Conservation (phyloP, 169 alveolate genomes). For the Cytauxzoon felis region DNA sequence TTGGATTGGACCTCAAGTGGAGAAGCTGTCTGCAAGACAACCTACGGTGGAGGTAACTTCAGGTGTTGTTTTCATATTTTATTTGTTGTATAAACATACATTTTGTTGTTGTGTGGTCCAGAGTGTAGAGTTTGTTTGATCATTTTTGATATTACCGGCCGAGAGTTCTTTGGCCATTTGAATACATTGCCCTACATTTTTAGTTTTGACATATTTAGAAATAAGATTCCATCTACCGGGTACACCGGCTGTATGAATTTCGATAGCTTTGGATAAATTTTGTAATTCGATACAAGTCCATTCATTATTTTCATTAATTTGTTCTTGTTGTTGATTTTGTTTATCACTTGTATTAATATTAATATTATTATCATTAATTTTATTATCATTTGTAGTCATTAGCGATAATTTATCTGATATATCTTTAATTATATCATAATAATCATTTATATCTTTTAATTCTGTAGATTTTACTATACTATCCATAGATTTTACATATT, state of each 20-base stretch:
- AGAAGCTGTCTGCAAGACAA: no score
- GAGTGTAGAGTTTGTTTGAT: not conserved
- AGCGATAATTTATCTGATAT: not conserved
- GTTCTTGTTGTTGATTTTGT: not conserved
- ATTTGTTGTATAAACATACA: not conserved
- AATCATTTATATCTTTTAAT: not conserved
- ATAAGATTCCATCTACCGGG: constrained; percentile 87
- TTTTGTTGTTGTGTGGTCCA: constrained; percentile 16
- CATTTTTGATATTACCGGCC: not conserved
- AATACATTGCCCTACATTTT: constrained; percentile 81
- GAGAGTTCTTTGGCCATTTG: constrained; percentile 71
- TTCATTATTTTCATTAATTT: constrained; percentile 32
- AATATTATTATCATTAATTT: not conserved
- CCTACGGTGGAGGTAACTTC: no score
- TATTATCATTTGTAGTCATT: not conserved
- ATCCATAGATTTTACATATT: constrained; percentile 44
- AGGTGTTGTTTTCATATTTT: no score
- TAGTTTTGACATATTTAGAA: constrained; percentile 80
- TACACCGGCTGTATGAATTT: constrained; percentile 85
- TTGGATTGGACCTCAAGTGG: no score
- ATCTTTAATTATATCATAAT: not conserved
- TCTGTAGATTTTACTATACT: constrained; percentile 15
- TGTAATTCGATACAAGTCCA: constrained; percentile 88
- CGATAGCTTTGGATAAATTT: constrained; percentile 83
- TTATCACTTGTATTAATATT: constrained; percentile 1